A percentile compares a stretch with the other conserved stretches of the same genome.
Conservation (phyloP, 192 early-diverging fungal genomes). For the Lobosporangium transversale region DNA sequence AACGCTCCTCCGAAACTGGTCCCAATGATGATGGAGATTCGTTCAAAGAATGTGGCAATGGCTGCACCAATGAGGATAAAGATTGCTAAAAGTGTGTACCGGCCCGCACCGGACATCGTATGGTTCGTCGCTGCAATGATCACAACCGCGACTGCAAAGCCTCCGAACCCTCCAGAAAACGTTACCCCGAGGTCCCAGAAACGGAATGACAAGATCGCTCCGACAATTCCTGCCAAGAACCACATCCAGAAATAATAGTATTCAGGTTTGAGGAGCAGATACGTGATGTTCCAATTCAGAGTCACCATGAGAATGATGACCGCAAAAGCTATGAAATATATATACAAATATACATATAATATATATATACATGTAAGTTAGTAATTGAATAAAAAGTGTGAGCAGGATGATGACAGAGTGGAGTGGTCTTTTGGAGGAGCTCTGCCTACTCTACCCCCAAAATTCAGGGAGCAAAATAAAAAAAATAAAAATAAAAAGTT, state of each 20-base stretch:
- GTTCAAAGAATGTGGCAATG: constrained; percentile 48
- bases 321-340: constrained; percentile 17
- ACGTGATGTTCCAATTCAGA: constrained; percentile 17
- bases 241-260: constrained; percentile 39
- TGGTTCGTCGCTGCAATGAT: constrained; percentile 24
- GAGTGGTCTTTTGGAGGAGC: no score
- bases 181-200: constrained; percentile 41
- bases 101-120: background rate
- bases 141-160: constrained; percentile 36
- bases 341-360: background rate
- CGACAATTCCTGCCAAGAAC: constrained; percentile 16
- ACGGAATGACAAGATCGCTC: constrained; percentile 22
- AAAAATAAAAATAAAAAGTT: no score
- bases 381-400: background rate
- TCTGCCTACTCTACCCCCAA: no score
- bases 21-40: constrained; percentile 52
- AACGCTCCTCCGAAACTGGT: constrained; percentile 62
- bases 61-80: constrained; percentile 51
- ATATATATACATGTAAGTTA: no score
- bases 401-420: no score
- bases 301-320: constrained; percentile 16
- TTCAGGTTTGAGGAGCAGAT: constrained; percentile 21
- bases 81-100: constrained; percentile 12
- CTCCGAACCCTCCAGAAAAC: constrained; percentile 39
- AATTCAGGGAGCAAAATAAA: no score